Evolutionary conservation across 1,139 yeast species (phyloP), one percentile per base, ranked within the genome.

Genomic region (Suhomyces ambrosiae): DNA sequence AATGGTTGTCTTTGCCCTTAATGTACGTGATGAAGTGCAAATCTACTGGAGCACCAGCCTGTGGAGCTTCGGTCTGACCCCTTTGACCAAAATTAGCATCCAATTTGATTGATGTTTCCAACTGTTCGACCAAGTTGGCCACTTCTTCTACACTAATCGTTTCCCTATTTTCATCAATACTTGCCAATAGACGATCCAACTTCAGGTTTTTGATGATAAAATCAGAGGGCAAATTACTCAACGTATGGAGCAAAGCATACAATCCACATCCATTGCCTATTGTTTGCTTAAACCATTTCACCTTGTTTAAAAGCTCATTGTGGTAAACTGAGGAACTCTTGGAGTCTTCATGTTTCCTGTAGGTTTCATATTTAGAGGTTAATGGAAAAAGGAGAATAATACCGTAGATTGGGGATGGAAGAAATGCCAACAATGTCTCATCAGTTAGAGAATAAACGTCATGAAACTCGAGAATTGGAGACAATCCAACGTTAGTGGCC

Each of bases 181-280:
- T 40, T n/a, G 37, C 21, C 22, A 64, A 53, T 12, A 54, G 41
- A 17, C 55, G 53, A 30, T 58, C 50, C 14, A 71, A 44, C 16
- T 64, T 46, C 64, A 62, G 67, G 41, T 61, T 70, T 28, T 54
- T 54, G 41, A 58, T 74, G 45, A 60, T 70, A 42, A 61, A 60
- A 23, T 74, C 79, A 2, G 53, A 47, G 2, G 80, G 77, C 37
- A 85, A 65, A 56, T 92, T 92, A 19, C 82, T 63, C 26, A 88
- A 61, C 0, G 86, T 71, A 53, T 92, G 97, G 21, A 92, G 63
- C 33, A 92, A 63, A 0, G 96, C 98, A 61, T 86, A 88, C 32
- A 94, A 75, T 4, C 98, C 98, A 64, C 98, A 92, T 0, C 96
- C 95, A 58, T 92, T 92, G 44, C 80, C 79, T 25, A 92, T 80